Conservation (phyloP, 1,284 basidiomycete species). For the Ustilago esculenta region DNA sequence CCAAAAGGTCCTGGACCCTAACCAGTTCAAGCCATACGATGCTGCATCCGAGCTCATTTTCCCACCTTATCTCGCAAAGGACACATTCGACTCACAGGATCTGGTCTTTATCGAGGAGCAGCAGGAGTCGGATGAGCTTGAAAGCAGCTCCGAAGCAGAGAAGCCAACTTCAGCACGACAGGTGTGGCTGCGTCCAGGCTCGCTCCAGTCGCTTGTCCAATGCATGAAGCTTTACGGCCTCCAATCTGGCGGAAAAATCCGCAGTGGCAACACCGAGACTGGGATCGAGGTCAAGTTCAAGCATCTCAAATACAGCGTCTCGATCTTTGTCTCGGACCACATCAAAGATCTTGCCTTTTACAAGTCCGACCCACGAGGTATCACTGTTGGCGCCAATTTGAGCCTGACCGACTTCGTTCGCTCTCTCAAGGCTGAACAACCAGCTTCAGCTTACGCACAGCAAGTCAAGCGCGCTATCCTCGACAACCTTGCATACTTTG, state of each 20-base stretch:
- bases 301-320: constrained; percentile 57
- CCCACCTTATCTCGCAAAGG: constrained; percentile 63
- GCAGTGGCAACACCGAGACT: constrained; percentile 59
- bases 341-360: constrained; percentile 48
- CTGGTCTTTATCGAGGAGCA: constrained; percentile 54
- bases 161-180: constrained; percentile 22
- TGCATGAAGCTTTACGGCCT: constrained; percentile 43
- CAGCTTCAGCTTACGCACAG: constrained; percentile 17
- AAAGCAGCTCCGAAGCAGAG: constrained; percentile 10
- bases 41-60: constrained; percentile 66
- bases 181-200: constrained; percentile 58
- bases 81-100: constrained; percentile 52
- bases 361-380: constrained; percentile 33
- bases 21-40: constrained; percentile 59
- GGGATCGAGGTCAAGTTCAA: constrained; percentile 62
- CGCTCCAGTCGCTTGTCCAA: constrained; percentile 48
- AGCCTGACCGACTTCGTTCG: constrained; percentile 51
- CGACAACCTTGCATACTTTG: constrained; percentile 64
- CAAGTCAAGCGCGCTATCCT: constrained; percentile 54
- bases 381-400: constrained; percentile 63
- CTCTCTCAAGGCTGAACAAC: constrained; percentile 44
- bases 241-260: constrained; percentile 48
- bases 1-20: constrained; percentile 33
- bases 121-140: constrained; percentile 29
- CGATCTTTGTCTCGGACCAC: constrained; percentile 63